phyloP scores from a whole-genome alignment of 305 asterid species.

The Fraxinus xanthoxyloides region DNA sequence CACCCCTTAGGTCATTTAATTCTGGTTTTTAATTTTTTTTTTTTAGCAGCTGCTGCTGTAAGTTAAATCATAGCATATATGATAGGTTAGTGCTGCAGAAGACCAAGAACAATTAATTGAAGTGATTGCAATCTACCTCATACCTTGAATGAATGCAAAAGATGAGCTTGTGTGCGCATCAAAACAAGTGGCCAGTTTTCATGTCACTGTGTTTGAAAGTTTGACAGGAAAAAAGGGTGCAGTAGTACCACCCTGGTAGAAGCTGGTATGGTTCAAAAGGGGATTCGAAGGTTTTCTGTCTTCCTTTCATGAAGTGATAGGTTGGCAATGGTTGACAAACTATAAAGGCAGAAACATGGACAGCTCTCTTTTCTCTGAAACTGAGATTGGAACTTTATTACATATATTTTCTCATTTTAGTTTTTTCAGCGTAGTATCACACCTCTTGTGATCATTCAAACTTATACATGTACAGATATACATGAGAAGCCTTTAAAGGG shows the following conservation, averaged over 20 bases:
- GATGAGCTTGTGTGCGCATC: neutral
- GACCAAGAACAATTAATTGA: neutral
- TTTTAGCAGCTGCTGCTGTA: neutral
- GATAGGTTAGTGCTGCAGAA: neutral
- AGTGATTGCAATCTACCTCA: neutral
- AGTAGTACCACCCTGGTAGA: neutral
- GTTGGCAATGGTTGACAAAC: neutral
- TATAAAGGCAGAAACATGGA: neutral
- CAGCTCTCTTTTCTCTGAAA: neutral
- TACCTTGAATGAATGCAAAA: neutral
- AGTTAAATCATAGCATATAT: neutral
- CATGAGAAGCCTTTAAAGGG: neutral
- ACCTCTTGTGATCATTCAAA: neutral
- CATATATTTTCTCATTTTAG: neutral
- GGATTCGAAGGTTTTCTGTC: neutral
- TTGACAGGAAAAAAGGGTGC: neutral
- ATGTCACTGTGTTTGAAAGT: neutral
- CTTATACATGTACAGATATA: neutral
- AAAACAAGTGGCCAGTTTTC: neutral
- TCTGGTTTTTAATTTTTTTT: neutral
- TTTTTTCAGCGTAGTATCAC: neutral
- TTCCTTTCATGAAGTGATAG: neutral
- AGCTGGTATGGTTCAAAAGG: neutral
- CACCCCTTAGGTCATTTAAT: neutral
- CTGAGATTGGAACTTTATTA: neutral